Evolutionary conservation across 345 rosid genomes (phyloP), one percentile per base, ranked within the genome.

Genomic region (Boechera stricta): DNA sequence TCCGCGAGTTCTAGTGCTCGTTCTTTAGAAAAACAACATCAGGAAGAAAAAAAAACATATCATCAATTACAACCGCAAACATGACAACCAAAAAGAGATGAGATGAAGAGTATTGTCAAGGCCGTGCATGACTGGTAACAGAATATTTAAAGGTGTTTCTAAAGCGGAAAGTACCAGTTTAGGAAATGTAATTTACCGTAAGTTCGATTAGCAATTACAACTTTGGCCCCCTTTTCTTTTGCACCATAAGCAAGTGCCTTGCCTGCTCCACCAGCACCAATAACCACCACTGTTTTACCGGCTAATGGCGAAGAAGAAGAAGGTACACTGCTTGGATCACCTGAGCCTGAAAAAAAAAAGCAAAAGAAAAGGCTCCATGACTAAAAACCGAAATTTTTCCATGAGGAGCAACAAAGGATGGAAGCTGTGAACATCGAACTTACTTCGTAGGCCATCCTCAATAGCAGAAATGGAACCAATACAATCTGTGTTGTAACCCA

Each of bases 211-310:
- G 98, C 94, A 80, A 92, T 90, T 51, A 87, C 88, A 53, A 92
- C 88, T 74, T 85, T 88, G 0, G 96, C 98, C 18, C 98, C 98
- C 64, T 95, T 95, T 60, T 84, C 89, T 77, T 89, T 92, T 74
- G 99, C 99, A 74, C 98, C 98, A 73, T 84, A 95, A 75, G 92
- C 98, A 77, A 95, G 94, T 35, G 98, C 97, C 88, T 89, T 92
- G 67, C 98, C 96, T 68, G 98, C 94, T 75, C 98, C 97, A 53
- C 99, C 98, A 55, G 98, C 92, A 80, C 99, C 98, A 78, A 94
- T 86, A 81, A 92, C 94, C 56, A 90, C 94, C 70, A 95, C 89
- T 69, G 89, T 69, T 84, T 90, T 95, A 67, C 93, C 94, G 11
- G 90, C 82, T 72, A 95, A 86, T 58, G 91, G 91, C 35, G 96